Conservation (phyloP, 2,329 filamentous ascomycete species). For the Sclerotinia trifoliorum region DNA sequence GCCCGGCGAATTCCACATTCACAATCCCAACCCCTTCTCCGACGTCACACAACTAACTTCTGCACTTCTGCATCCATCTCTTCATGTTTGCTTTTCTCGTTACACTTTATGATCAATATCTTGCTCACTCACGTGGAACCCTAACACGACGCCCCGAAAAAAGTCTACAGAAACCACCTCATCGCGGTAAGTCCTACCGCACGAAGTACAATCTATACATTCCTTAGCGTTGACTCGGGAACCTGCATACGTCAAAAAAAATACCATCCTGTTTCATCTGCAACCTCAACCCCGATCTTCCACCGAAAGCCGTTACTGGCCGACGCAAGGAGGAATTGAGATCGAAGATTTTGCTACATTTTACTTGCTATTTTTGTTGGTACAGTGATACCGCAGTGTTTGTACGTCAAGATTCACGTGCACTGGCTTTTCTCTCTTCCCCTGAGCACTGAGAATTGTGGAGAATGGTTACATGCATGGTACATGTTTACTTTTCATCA, state of each 20-base stretch:
- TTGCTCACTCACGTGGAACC: slow-evolving; percentile 14
- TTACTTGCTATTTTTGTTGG: slow-evolving; percentile 10
- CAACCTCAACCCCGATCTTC: slow-evolving; percentile 18
- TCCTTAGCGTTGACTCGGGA: slow-evolving; percentile 19
- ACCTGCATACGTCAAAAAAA: slow-evolving; percentile 23
- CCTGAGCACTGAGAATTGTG: slow-evolving; percentile 9
- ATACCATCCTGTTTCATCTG: slow-evolving; percentile 16
- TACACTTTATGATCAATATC: slow-evolving; percentile 15
- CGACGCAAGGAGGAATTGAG: slow-evolving; percentile 14
- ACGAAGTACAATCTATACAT: slow-evolving; percentile 5
- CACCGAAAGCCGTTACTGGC: slow-evolving; percentile 21
- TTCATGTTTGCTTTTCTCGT: slow-evolving; percentile 13
- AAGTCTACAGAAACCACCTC: slow-evolving; percentile 8
- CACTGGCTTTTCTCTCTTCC: slow-evolving; percentile 4
- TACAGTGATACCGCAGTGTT: slow-evolving; percentile 11
- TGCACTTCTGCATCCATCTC: slow-evolving; percentile 5
- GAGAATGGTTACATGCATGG: slow-evolving; percentile 8
- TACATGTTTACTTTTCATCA: background rate
- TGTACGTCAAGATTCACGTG: slow-evolving; percentile 16
- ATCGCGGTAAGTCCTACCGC: background rate
- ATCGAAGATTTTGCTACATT: background rate
- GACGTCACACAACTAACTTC: background rate
- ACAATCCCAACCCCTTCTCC: background rate
- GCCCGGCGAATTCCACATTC: slow-evolving; percentile 1
- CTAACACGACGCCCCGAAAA: slow-evolving; percentile 1